These are phyloP conservation scores for Chrysanthemum seticuspe DNA, from an alignment of 129 eudicot species.

Conservation along the genomic window DNA sequence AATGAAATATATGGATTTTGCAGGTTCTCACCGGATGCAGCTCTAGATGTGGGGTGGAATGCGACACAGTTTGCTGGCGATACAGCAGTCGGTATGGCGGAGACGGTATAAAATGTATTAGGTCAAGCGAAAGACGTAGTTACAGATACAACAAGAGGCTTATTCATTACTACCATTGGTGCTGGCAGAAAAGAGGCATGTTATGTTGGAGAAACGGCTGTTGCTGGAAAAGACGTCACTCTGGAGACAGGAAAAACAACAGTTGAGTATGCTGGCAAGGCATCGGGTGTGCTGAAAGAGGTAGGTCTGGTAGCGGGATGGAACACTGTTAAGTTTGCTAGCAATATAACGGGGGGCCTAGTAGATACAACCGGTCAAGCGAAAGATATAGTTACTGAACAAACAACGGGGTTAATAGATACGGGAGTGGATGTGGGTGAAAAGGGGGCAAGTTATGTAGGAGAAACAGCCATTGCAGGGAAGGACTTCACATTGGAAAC, in stretches of 20 bases:
- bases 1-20: not conserved
- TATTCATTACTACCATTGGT: not conserved
- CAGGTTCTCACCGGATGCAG: constrained; percentile 28
- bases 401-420: not conserved
- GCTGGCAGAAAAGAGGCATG: not conserved
- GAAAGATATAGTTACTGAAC: no score
- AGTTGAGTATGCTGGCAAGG: constrained; percentile 32
- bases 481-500: constrained; percentile 43
- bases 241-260: constrained; percentile 39
- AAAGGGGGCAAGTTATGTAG: constrained; percentile 43
- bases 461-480: constrained; percentile 17
- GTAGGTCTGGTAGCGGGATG: no score
- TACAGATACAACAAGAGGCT: no score
- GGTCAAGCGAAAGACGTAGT: not conserved
- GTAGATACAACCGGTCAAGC: no score
- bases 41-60: constrained; percentile 49
- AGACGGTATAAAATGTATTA: not conserved
- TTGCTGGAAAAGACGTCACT: constrained; percentile 41
- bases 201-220: constrained; percentile 33
- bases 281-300: constrained; percentile 12
- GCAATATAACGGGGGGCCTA: no score
- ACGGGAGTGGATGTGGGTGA: constrained; percentile 8
- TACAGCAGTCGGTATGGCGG: not conserved
- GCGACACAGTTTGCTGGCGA: constrained; percentile 21
- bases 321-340: no score